Evolutionary conservation across 2,329 filamentous ascomycete species (phyloP), one percentile per base, ranked within the genome.

Genomic region (Penicillium psychrosexuale): DNA sequence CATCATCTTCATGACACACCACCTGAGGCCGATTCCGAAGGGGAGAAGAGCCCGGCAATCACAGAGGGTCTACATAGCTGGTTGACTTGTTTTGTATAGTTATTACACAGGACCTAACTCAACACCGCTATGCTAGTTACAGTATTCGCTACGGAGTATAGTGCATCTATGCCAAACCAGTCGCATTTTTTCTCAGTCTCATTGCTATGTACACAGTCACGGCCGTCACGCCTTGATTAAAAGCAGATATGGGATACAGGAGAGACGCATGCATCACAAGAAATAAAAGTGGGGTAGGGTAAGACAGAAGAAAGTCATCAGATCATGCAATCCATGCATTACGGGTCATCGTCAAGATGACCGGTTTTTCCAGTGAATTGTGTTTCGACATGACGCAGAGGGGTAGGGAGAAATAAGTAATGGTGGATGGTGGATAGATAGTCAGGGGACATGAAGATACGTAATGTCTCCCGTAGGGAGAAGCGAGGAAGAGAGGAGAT

Each of bases 171-270:
- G 39, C 49, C 47, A 57, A 58, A 51, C 58, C 50, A 60, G 53
- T 59, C 51, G 47, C 54, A 59, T 58, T 61, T 55, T 36, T 58
- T 50, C 22, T 53, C 5, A 50, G 57, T 57, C 53, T 61, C 45
- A 54, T 51, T 42, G 50, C 50, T 61, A 61, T 64, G 46, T 64
- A 61, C 61, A 64, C 31, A 55, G 47, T 38, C 40, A 53, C 48
- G 60, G 59, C 59, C 59, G 55, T 61, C 40, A 58, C 58, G 59
- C 49, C 57, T 62, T 64, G 60, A 62, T 64, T 61, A 62, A 61
- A 56, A 54, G 47, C 55, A 61, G 59, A 57, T 63, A 63, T 61
- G 57, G 60, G 46, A 60, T 61, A 65, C 62, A 64, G 37, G 51
- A 22, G 37, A 24, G 52, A 51, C 47, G 52, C 52, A 51, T 48